phyloP scores from a whole-genome alignment of 495 filamentous ascomycete species.

The Cercophora sp. region DNA sequence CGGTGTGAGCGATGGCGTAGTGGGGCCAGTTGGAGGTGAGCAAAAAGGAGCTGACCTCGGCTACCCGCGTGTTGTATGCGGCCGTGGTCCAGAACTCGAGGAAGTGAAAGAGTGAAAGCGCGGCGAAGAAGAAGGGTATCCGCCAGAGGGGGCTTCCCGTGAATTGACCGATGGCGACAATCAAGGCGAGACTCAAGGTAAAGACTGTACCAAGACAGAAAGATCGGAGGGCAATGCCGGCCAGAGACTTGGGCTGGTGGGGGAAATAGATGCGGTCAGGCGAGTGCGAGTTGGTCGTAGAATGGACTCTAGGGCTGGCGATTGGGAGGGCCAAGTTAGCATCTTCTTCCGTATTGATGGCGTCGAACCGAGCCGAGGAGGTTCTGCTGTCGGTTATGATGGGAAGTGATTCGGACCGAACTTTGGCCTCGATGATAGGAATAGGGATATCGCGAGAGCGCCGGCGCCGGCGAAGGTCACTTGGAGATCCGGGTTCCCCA shows the following conservation, averaged over 20 bases:
- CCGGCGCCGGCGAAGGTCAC: too few species aligned
- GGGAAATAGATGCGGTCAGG: slow-evolving; percentile 45
- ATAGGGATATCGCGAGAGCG: too few species aligned
- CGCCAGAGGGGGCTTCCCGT: slow-evolving; percentile 65
- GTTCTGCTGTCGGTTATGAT: neutral
- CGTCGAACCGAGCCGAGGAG: neutral
- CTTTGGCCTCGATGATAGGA: neutral
- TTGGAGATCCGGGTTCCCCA: too few species aligned
- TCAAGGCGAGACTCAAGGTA: slow-evolving; percentile 38
- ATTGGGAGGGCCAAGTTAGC: slow-evolving; percentile 33
- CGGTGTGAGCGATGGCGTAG: slow-evolving; percentile 77
- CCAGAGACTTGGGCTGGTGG: slow-evolving; percentile 61
- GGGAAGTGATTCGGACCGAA: neutral
- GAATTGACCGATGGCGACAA: slow-evolving; percentile 37
- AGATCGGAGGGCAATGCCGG: slow-evolving; percentile 72
- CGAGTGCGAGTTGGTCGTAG: slow-evolving; percentile 9
- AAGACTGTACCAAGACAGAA: slow-evolving; percentile 50
- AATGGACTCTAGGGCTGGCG: slow-evolving; percentile 29
- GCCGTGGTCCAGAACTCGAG: slow-evolving; percentile 93
- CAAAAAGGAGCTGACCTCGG: slow-evolving; percentile 70
- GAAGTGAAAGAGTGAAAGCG: slow-evolving; percentile 85
- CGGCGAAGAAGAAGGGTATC: slow-evolving; percentile 69
- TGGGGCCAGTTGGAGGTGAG: slow-evolving; percentile 79
- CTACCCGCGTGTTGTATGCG: slow-evolving; percentile 69
- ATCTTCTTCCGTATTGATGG: slow-evolving; percentile 11